Evolutionary conservation across 805 yeast genomes (phyloP).

Genomic region (Candida sphagnicola): DNA sequence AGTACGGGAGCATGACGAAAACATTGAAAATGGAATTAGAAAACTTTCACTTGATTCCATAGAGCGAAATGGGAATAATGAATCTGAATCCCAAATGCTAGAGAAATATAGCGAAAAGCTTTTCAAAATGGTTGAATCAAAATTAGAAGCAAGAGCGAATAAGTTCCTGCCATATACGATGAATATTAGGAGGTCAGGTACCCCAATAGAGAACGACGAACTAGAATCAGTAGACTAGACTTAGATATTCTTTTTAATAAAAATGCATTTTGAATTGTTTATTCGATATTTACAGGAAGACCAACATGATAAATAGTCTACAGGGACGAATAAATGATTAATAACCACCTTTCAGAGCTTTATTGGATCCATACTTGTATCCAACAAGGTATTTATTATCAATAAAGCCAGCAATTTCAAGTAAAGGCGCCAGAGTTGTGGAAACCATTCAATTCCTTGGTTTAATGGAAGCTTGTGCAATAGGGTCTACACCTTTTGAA

Average conservation of each 20-base stretch:
- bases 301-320: no score
- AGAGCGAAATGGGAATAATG: slow-evolving; percentile 6
- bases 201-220: neutral
- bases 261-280: no score
- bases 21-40: neutral
- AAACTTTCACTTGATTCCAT: neutral
- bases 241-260: no score
- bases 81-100: slow-evolving; percentile 20
- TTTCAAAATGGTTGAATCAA: slow-evolving; percentile 24
- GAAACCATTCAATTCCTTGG: slow-evolving; percentile 21
- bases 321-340: no score
- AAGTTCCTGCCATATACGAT: neutral
- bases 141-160: slow-evolving; percentile 12
- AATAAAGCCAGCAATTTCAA: neutral
- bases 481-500: slow-evolving; percentile 25
- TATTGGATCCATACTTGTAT: no score
- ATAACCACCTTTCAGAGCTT: no score
- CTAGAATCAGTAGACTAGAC: no score
- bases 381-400: no score
- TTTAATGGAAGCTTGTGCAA: slow-evolving; percentile 33
- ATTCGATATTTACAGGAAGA: no score
- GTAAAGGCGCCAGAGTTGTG: neutral
- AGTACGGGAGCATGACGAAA: neutral
- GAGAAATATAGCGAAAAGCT: slow-evolving; percentile 37
- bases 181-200: neutral